Base-by-base conservation (phyloP, 495 filamentous ascomycete species). In the Xylaria acuta region DNA sequence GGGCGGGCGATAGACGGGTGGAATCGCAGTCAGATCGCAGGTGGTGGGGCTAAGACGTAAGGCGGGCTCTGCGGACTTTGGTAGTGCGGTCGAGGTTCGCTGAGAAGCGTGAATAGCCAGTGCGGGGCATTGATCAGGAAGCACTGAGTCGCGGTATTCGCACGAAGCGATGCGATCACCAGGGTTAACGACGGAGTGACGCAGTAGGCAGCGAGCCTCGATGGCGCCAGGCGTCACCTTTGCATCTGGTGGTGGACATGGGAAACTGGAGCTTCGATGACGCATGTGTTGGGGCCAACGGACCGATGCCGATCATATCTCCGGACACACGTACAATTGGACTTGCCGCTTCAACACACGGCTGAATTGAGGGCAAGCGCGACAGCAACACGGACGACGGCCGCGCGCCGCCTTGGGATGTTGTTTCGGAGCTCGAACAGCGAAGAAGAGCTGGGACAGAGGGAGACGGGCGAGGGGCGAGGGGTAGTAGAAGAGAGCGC, bases 281-380 rank as follows among this genome's bases (percentile, higher is more conserved):
- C 76, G 77, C 76, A 79, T 36, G 75, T 64, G 73, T 73, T 74
- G 74, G 75, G 74, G 74, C 54, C 59, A 69, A 54, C 67, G 74
- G 73, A 73, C 73, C 76, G 72, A 60, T 69, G 73, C 62, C 60
- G 73, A 79, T 74, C 72, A 40, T 64, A 71, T 71, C 64, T 45
- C 63, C 67, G 66, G 56, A 20, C 72, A 73, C 69, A 59, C 6
- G 71, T 36, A 63, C 71, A 51, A 69, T 73, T 68, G 41, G 56
- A 67, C 58, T 54, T 32, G 64, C 43, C 64, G 54, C 47, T 34
- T 38, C 47, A 41, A 43, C 43, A 36, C n/a, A 45, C 41, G 34
- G 56, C 34, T 64, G 58, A 69, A 69, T 69, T 68, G 71, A 54
- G 41, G 69, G 45, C 59, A 22, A 43, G 43, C 49, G 49, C 45